Evolutionary conservation across 495 filamentous ascomycete species (phyloP), one percentile per base, ranked within the genome.

Genomic region (Stereocaulon alpinum): DNA sequence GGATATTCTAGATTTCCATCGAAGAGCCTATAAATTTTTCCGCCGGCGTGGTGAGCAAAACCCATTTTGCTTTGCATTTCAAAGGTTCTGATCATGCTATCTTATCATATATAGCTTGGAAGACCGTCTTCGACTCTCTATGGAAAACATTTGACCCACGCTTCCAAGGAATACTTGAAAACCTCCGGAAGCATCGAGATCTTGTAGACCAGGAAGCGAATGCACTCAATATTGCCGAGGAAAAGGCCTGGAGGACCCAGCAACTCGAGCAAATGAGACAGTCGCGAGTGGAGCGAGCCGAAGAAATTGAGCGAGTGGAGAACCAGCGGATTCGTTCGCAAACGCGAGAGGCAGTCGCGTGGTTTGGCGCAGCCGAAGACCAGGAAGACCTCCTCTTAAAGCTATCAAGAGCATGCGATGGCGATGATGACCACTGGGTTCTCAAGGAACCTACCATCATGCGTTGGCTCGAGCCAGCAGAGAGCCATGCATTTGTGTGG

Each of bases 1-100:
- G 4, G 74, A 78, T 40, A 76, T 77, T 18, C 55, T 78, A 1
- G 65, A 70, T 30, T 76, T 77, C 42, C 76, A 79, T 60, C 70
- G 70, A 40, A 55, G 68, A 22, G 75, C 75, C 1, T 78, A 79
- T 61, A 72, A 71, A 40, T 78, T 76, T 50, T 67, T 78, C 42
- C 64, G 69, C 1, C 64, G 71, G 22, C 67, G 66, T 15, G 59
- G 76, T 76, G 50, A 63, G 73, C 67, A 24, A 6, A 18, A 2
- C 40, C 12, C 0, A 24, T 22, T 15, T n/a, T 11, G 14, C 54
- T 11, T 40, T 40, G 32, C 30, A 34, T 40, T 44, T 9, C n/a
- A n/a, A 30, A 20, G 27, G 0, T 29, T 27, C 40, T 37, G 10
- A 41, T 6, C 18, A 10, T 12, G 11, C 32, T 22, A 11, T 20